phyloP scores from a whole-genome alignment of 129 eudicot genomes.

The Centaurea solstitialis region DNA sequence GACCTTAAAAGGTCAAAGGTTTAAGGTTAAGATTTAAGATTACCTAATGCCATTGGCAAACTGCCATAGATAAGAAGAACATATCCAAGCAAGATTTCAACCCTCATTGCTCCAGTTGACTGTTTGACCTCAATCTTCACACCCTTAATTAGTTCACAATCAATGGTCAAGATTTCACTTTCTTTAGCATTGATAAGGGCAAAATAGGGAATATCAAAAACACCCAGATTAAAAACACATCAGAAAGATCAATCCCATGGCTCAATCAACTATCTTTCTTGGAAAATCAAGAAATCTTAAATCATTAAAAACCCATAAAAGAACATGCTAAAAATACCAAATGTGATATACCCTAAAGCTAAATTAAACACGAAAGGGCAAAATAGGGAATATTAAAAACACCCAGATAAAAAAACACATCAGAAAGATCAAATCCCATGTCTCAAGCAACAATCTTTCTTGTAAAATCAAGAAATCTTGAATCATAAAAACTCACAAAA shows the following conservation, averaged over 20 bases:
- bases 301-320: not conserved
- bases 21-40: conserved; percentile 12
- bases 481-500: not conserved
- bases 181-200: not conserved
- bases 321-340: not conserved
- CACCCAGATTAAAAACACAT: not conserved
- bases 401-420: not conserved
- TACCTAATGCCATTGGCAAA: conserved; percentile 50
- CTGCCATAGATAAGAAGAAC: conserved; percentile 38
- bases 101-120: conserved; percentile 50
- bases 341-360: conserved; percentile 2
- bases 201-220: not conserved
- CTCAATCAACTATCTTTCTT: not conserved
- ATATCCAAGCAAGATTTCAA: conserved; percentile 45
- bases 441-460: not conserved
- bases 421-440: not conserved
- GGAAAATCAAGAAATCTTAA: not conserved
- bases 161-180: conserved; percentile 17
- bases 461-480: not conserved
- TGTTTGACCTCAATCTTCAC: conserved; percentile 14
- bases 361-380: conserved; percentile 1
- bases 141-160: conserved; percentile 10
- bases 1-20: conserved; percentile 16
- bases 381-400: not conserved
- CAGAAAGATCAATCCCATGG: not conserved